Base-by-base conservation (phyloP, 75 land plant genomes). In the Cunninghamia lanceolata region DNA sequence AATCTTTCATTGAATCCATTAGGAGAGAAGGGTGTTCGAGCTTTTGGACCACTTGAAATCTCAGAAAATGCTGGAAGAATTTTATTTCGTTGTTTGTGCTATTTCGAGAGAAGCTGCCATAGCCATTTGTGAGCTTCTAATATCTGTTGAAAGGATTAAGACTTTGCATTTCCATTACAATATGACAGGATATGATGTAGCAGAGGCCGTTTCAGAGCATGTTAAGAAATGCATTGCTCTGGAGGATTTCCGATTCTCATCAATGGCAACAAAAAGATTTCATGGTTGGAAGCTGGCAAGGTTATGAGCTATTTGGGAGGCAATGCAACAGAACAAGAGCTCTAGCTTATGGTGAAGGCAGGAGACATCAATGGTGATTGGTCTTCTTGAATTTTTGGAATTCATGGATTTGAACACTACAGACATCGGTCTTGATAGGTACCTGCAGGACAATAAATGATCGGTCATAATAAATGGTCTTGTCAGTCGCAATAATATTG, bases 111-210 rank as follows among this genome's bases (percentile, higher is more conserved):
- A 95, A 86, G 99, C 99, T 74, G 99, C 99, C 16, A 84, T 80
- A 76, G 99, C 99, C 75, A 90, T 98, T 17, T 85, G 87, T 82
- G 96, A 96, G 89, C 88, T 96, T 32, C 86, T 98, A 84, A 94
- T 96, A 25, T 93, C 98, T 21, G 92, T 94, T 14, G 91, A 93
- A 28, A 90, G 92, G 66, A 89, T 98, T 36, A 93, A 82, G 75
- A 85, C 93, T 46, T 94, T 98, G 46, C 98, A 95, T 75, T 98
- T 98, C 85, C 95, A 94, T 66, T 96, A 94, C 84, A 98, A 98
- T 80, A 98, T 98, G 99, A 96, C 94, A 63, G 99, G 99, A 39
- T 96, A 98, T 92, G 93, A 90, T 79, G 99, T 98, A 17, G 99
- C 98, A 45, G 11, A 88, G 54, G 93, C 95, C 56, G 91, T 98